Evolutionary conservation across 2,329 filamentous ascomycete genomes (phyloP).

Genomic region (Daldinia sp.): DNA sequence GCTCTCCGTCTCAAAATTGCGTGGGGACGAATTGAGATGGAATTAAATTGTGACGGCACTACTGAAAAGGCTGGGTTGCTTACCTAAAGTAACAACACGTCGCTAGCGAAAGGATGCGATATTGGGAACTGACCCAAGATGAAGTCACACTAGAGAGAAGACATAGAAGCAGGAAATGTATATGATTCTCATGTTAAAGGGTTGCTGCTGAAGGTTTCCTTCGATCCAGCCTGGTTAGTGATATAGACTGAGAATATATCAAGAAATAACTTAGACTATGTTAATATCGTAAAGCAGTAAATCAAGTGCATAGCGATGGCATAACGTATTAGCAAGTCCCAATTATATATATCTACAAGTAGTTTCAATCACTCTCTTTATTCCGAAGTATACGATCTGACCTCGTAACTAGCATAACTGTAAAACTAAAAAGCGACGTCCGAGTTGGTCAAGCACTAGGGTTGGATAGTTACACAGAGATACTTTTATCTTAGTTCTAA

Average conservation of each 20-base stretch:
- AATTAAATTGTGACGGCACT: background rate
- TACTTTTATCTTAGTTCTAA: background rate
- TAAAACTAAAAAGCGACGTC: background rate
- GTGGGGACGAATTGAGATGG: background rate
- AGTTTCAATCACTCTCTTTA: too few relatives aligned
- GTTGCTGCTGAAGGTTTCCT: too few relatives aligned
- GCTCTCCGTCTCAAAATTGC: background rate
- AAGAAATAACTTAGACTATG: too few relatives aligned
- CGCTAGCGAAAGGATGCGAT: background rate
- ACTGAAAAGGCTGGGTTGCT: background rate
- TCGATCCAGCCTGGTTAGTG: too few relatives aligned
- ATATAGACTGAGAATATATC: too few relatives aligned
- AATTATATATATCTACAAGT: too few relatives aligned
- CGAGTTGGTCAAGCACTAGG: background rate
- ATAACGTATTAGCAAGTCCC: too few relatives aligned
- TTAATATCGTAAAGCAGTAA: too few relatives aligned
- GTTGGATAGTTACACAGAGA: background rate
- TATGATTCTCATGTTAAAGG: too few relatives aligned
- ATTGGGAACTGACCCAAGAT: background rate
- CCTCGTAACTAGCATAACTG: background rate
- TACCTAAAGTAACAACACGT: background rate
- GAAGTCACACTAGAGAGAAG: background rate
- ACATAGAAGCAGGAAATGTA: background rate
- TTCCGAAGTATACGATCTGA: too few relatives aligned
- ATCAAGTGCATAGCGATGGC: too few relatives aligned